Base-by-base conservation (phyloP, 2,329 filamentous ascomycete species). In the Pseudogymnoascus sp. region DNA sequence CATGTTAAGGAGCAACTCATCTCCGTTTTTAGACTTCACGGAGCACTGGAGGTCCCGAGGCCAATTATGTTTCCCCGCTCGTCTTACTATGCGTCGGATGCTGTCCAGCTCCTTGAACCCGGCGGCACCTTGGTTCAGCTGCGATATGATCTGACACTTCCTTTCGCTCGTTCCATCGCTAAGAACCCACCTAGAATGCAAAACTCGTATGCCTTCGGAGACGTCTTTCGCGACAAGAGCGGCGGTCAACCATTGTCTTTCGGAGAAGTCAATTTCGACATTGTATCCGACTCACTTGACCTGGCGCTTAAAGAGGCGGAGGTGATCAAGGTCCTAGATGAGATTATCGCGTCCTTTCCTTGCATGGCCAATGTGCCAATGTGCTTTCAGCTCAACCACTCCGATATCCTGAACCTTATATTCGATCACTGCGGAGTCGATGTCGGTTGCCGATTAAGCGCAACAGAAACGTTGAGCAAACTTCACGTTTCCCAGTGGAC, bases 211-310 rank as follows among this genome's bases (percentile, higher is more conserved):
- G 86, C 90, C 0, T 97, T 99, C 73, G 93, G 92, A 6, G 88
- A 83, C 35, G 92, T 98, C 1, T 98, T 91, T 72, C 85, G 95
- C 41, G 90, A 96, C 67, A 87, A 84, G 53, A 87, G 87, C 62
- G 92, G 91, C 6, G 90, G 91, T 2, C 90, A 96, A 68, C 95
- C 95, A 6, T 83, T 84, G 63, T 89, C 88, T 70, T 89, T 91
- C 72, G 89, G 90, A 8, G 95, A 98, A 72, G 93, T 96, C 2
- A 93, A 98, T 73, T 99, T 98, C 73, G 95, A 99, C 75, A 92
- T 99, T 65, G 84, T 96, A n/a, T 93, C 92, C 0, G 88, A 93
- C 68, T 88, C 89, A 0, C 76, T 92, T 4, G 92, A 98, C 70
- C 79, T 96, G 53, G 89, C 92, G 1, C 75, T 97, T 63, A 96